Base-by-base conservation (phyloP, 768 basidiomycete species). In the Guyanaporus albipodus region DNA sequence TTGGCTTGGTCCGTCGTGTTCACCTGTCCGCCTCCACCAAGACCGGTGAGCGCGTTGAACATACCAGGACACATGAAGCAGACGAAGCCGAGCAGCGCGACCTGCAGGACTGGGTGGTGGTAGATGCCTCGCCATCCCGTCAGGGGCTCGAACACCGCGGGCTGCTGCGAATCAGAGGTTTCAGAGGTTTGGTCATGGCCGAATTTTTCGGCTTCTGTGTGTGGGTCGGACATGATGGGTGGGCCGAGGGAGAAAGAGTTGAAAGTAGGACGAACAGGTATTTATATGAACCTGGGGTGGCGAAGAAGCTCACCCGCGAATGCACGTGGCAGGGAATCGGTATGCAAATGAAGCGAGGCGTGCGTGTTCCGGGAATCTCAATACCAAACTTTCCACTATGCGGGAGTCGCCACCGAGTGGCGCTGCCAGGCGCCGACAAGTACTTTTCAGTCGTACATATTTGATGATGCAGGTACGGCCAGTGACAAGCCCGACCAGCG, bases 21-120 rank as follows among this genome's bases (percentile, higher is more conserved):
- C 34, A 87, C 59, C 64, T 86, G 85, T 0, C 90, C 90, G 34
- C 86, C 88, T 35, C 76, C 88, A 4, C 91, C 90, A 36, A 93
- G 73, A 27, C 89, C 87, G 45, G 79, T 84, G 57, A 90, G 70
- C 0, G 87, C 81, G 58, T 90, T 91, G 68, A 87, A 90, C 46
- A 89, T 75, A 48, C 88, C 87, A 62, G 68, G 68, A 46, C 70
- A 53, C 79, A 81, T 78, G 60, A 81, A 81, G 50, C 57, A 64
- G 21, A 88, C 79, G 38, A 88, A 73, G 33, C 85, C 87, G 15
- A 88, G 70, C 64, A 90, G 68, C 0, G 44, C 44, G 40, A 85
- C 68, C 44, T 65, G 63, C 12, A 53, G 27, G 18, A 46, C 1
- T 0, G 82, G 78, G 50, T 84, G 73, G 49, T 77, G 75, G 61